Base-by-base conservation (phyloP, 805 yeast genomes). In the Candida maris region DNA sequence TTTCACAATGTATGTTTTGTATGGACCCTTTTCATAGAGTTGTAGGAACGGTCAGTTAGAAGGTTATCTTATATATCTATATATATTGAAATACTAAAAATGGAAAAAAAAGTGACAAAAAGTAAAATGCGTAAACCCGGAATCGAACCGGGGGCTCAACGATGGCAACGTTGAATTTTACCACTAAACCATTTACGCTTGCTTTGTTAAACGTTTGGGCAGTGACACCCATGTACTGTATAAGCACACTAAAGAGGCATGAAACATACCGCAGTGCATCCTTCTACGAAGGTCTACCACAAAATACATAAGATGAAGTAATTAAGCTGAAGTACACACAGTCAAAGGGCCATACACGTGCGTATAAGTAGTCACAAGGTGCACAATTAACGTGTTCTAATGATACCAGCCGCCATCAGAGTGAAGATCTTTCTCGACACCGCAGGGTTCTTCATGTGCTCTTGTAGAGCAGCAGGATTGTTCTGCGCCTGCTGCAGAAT, bases 391-490 rank as follows among this genome's bases (percentile, higher is more conserved):
- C 95, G 81, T 21, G 95, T 87, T 61, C 96, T 82, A 56, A 93
- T 89, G 38, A 93, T 85, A 62, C 99, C 99, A 14, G 97, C 96
- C 38, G 97, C 96, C 60, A 89, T 82, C 62, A 93, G 75, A 51
- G 84, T 73, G 62, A 84, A 82, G 52, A 93, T 80, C 77, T 93
- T 93, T 62, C 80, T 81, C 57, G 80, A 77, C 34, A 93, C 85
- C 43, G 80, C 94, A 27, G 98, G 97, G 66, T 93, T 93, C 72
- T 79, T 85, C 96, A 93, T 88, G 67, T 93, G 98, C 54, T 91
- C 97, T 61, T 85, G 94, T 52, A 93, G 73, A 37, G 97, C 97
- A 30, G 96, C 95, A 34, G 98, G 98, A 60, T 93, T 85, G 42
- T 79, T 85, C 62, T 82, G 85, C 14, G 97, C 97, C 68, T 93